Conservation (phyloP, 371 early-diverging fungal genomes). For the Mucor racemosus region DNA sequence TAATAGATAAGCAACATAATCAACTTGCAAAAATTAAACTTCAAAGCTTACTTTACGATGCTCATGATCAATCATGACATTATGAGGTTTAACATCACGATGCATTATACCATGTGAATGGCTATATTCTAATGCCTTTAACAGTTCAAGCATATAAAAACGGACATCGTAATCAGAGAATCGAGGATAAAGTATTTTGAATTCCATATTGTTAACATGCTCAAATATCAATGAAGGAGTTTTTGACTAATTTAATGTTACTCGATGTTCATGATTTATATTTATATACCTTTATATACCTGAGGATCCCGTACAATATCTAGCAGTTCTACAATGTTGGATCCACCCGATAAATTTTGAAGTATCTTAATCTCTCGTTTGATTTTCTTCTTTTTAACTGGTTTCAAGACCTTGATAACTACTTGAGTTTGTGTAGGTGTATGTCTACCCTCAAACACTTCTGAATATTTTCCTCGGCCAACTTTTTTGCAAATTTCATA, state of each 20-base stretch:
- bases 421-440: constrained; percentile 75
- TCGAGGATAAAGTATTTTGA: constrained; percentile 71
- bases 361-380: constrained; percentile 99
- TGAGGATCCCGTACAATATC: constrained; percentile 98
- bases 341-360: constrained; percentile 94
- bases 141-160: constrained; percentile 94
- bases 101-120: constrained; percentile 99
- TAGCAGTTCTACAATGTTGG: constrained; percentile 91
- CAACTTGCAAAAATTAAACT: not conserved
- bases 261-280: not conserved
- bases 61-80: constrained; percentile 99
- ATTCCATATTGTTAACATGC: constrained; percentile 86
- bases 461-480: constrained; percentile 99
- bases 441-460: constrained; percentile 98
- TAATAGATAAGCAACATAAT: not conserved
- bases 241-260: constrained; percentile 61
- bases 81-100: constrained; percentile 99
- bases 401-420: constrained; percentile 99
- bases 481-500: constrained; percentile 97
- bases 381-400: constrained; percentile 99
- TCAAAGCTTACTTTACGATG: constrained; percentile 71
- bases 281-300: constrained; percentile 40
- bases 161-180: constrained; percentile 95
- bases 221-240: constrained; percentile 98
- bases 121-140: constrained; percentile 95